A percentile compares a stretch with the other conserved stretches of the same genome.
These are phyloP conservation scores for Chloris gayana DNA, from an alignment of 176 grass and related monocot genomes.

Conservation along the genomic window DNA sequence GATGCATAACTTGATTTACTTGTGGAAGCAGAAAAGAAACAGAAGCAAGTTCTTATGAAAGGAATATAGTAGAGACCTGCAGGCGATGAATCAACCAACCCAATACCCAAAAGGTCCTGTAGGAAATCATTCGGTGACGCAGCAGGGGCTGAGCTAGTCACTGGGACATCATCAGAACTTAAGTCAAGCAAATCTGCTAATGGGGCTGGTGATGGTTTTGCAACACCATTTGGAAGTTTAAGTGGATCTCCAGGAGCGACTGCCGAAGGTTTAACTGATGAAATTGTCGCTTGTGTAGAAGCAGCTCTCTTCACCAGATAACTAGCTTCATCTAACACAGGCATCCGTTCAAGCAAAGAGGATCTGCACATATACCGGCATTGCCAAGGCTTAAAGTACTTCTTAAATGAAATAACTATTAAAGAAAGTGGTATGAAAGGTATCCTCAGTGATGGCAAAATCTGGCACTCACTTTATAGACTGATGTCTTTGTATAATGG, in stretches of 20 bases:
- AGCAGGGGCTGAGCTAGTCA: constrained; percentile 46
- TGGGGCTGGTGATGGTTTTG: constrained; percentile 67
- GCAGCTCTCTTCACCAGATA: constrained; percentile 76
- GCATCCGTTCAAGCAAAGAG: constrained; percentile 96
- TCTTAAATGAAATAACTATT: constrained; percentile 12
- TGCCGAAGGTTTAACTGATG: constrained; percentile 57
- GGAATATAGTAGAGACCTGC: constrained; percentile 63
- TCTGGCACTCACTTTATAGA: constrained; percentile 74
- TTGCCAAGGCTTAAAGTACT: constrained; percentile 22
- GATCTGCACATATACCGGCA: constrained; percentile 64
- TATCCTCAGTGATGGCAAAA: not conserved
- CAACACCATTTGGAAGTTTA: constrained; percentile 89
- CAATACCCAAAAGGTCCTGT: constrained; percentile 83
- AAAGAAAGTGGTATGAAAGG: constrained; percentile 26
- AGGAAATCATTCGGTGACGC: constrained; percentile 72
- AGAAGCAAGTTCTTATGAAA: constrained; percentile 31
- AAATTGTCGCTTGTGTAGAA: constrained; percentile 59
- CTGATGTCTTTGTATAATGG: constrained; percentile 94
- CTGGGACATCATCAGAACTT: constrained; percentile 71
- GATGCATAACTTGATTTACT: constrained; percentile 18
- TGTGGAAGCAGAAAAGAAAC: not conserved
- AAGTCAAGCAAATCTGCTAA: constrained; percentile 94
- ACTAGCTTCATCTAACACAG: constrained; percentile 85
- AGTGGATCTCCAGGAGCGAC: constrained; percentile 51
- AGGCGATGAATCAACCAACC: constrained; percentile 56